Percentiles rank a stretch among this genome's conserved stretches.
Conservation (phyloP, 2,329 filamentous ascomycete species). For the Monosporascus sp. region DNA sequence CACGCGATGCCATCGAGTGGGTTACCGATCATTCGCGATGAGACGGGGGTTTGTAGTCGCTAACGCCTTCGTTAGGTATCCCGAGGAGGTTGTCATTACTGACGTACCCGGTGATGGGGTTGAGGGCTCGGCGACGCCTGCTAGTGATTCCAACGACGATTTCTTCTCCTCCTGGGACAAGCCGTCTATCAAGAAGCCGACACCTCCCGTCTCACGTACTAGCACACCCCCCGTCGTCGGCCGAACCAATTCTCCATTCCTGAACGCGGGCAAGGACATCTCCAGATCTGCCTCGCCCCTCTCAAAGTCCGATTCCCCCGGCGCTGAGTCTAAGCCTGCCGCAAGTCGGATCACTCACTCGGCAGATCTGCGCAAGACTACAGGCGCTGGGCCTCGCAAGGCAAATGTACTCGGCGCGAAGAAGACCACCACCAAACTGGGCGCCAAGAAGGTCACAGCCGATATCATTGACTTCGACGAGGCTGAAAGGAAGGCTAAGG, state of each 20-base stretch:
- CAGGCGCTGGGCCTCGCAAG: slow-evolving; percentile 66
- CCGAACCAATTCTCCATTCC: slow-evolving; percentile 84
- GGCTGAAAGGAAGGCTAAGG: slow-evolving; percentile 93
- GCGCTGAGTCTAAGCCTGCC: slow-evolving; percentile 51
- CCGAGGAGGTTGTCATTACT: slow-evolving; percentile 77
- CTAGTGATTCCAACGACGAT: slow-evolving; percentile 78
- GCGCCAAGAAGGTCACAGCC: slow-evolving; percentile 81
- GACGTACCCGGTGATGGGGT: slow-evolving; percentile 58
- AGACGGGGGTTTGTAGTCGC: background rate
- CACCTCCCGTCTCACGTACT: slow-evolving; percentile 85
- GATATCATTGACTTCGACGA: slow-evolving; percentile 93
- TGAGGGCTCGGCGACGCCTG: slow-evolving; percentile 69
- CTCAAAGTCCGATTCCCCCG: slow-evolving; percentile 50
- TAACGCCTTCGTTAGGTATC: slow-evolving; percentile 53
- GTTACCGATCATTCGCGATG: slow-evolving; percentile 26
- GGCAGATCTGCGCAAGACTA: slow-evolving; percentile 74
- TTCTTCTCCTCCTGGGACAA: slow-evolving; percentile 99
- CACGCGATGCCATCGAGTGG: slow-evolving; percentile 78
- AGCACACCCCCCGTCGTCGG: slow-evolving; percentile 77
- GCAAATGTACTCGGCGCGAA: slow-evolving; percentile 80
- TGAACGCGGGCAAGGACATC: slow-evolving; percentile 68
- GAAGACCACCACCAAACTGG: slow-evolving; percentile 74
- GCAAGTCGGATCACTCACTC: slow-evolving; percentile 72
- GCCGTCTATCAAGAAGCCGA: slow-evolving; percentile 92
- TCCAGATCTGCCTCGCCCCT: slow-evolving; percentile 83